phyloP scores from a whole-genome alignment of 345 rosid genomes.

The Bruguiera sexangula region DNA sequence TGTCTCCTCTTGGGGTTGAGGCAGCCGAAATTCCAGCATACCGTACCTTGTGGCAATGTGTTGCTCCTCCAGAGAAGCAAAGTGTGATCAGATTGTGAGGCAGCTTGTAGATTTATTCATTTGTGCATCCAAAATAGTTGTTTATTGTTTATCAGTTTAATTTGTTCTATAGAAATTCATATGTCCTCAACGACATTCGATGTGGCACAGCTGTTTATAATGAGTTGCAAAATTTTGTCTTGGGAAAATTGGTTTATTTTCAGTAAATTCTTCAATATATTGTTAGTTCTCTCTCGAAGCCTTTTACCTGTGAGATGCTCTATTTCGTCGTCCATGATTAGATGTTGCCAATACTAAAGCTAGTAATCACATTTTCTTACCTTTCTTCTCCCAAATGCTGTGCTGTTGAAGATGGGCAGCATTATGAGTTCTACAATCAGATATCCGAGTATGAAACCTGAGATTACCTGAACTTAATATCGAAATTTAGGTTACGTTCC shows the following conservation, averaged over 20 bases:
- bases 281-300: not conserved
- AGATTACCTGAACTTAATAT: too few species aligned
- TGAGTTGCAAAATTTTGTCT: not conserved
- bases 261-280: not conserved
- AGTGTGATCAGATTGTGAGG: constrained; percentile 38
- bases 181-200: not conserved
- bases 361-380: too few species aligned
- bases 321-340: too few species aligned
- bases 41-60: constrained; percentile 83
- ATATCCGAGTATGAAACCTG: too few species aligned
- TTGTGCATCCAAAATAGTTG: not conserved
- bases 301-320: too few species aligned
- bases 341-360: too few species aligned
- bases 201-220: not conserved
- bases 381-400: too few species aligned
- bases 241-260: not conserved
- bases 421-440: too few species aligned
- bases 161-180: not conserved
- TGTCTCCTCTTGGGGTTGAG: constrained; percentile 59
- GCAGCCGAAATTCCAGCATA: constrained; percentile 65
- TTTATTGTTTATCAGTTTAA: not conserved
- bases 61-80: constrained; percentile 76
- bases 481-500: too few species aligned
- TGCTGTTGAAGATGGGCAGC: too few species aligned
- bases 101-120: constrained; percentile 9